phyloP scores from a whole-genome alignment of 352 stramenopile species.

The Aphanomyces astaci region DNA sequence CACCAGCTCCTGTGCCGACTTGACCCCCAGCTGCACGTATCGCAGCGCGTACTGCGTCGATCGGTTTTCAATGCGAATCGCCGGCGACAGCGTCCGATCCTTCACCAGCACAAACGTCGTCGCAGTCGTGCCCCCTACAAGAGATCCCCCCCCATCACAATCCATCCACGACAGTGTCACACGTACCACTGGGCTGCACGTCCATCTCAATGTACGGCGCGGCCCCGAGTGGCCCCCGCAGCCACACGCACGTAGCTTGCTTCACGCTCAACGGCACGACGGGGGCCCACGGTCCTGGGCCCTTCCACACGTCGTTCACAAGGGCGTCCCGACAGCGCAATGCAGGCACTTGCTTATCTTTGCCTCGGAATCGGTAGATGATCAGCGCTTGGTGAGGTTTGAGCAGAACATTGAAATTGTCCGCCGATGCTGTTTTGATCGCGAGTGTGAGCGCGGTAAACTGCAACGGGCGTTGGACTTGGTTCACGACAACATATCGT shows the following conservation, averaged over 20 bases:
- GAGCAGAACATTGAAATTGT: constrained; percentile 36
- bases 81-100: constrained; percentile 57
- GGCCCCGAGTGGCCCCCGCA: constrained; percentile 55
- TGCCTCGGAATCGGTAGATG: constrained; percentile 60
- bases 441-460: constrained; percentile 64
- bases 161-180: background rate
- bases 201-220: constrained; percentile 60
- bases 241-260: constrained; percentile 45
- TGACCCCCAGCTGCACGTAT: constrained; percentile 59
- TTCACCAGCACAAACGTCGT: constrained; percentile 63
- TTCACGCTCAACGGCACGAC: constrained; percentile 36
- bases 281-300: constrained; percentile 53
- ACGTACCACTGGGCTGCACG: constrained; percentile 39
- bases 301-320: constrained; percentile 31
- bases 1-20: constrained; percentile 54
- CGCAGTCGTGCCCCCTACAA: constrained; percentile 25
- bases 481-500: constrained; percentile 65
- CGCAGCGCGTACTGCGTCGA: constrained; percentile 60
- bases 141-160: background rate
- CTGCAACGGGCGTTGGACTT: constrained; percentile 51
- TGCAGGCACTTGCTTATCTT: constrained; percentile 60
- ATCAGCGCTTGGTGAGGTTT: constrained; percentile 46
- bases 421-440: constrained; percentile 44
- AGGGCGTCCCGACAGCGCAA: constrained; percentile 58
- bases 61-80: constrained; percentile 81